phyloP scores from a whole-genome alignment of 306 rosid genomes.

The Trifolium fragiferum region DNA sequence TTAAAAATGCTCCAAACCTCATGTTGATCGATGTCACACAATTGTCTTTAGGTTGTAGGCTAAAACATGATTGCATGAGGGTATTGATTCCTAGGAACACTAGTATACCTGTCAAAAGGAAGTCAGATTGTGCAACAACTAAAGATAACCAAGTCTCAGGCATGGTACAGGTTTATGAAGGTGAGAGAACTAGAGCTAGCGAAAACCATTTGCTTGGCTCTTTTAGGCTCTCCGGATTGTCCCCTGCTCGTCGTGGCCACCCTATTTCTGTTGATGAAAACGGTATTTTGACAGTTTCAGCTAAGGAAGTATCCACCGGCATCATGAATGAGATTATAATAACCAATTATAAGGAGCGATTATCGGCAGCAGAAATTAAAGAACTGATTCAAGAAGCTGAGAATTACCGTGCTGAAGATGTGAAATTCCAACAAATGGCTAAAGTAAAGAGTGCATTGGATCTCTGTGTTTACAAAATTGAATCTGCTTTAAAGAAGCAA shows the following conservation, averaged over 20 bases:
- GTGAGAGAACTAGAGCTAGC: neutral
- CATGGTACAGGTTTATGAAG: neutral
- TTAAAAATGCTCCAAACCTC: neutral
- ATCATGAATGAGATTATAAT: neutral
- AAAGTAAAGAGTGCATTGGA: neutral
- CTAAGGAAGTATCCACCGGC: neutral
- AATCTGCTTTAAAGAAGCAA: neutral
- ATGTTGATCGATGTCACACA: neutral
- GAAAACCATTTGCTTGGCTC: neutral
- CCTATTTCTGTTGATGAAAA: neutral
- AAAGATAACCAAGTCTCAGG: neutral
- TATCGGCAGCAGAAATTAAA: neutral
- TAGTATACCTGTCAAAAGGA: neutral
- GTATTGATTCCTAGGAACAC: neutral
- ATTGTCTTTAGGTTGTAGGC: neutral
- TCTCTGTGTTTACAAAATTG: neutral
- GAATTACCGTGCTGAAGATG: neutral
- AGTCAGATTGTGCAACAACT: rapidly evolving
- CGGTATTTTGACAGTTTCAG: neutral
- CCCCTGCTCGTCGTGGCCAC: neutral
- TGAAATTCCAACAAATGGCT: neutral
- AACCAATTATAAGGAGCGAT: neutral
- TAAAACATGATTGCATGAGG: neutral
- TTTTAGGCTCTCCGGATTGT: neutral
- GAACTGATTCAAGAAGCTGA: neutral